phyloP scores from a whole-genome alignment of 2,329 filamentous ascomycete species.

The Fusarium tricinctum region DNA sequence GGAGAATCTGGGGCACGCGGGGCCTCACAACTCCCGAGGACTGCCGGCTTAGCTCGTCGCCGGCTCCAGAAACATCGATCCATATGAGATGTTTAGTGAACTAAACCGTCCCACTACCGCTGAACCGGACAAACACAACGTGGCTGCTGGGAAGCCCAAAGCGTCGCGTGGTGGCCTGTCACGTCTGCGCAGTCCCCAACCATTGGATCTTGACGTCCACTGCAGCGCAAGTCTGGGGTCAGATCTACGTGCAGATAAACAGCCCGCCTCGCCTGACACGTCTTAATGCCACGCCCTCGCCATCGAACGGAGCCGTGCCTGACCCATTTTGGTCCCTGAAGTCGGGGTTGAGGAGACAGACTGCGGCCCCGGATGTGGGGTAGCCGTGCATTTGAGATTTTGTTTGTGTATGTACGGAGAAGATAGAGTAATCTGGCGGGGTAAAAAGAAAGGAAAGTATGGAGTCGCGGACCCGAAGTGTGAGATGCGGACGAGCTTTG shows the following conservation, averaged over 20 bases:
- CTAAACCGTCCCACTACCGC: conserved; percentile 1
- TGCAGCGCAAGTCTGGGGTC: conserved; percentile 34
- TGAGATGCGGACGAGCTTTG: conserved; percentile 14
- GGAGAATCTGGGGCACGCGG: conserved; percentile 31
- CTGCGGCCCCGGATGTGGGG: conserved; percentile 44
- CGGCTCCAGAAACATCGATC: conserved; percentile 11
- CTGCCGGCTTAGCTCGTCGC: conserved; percentile 18
- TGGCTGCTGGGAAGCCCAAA: conserved; percentile 17
- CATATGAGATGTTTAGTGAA: conserved; percentile 9
- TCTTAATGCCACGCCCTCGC: conserved; percentile 33
- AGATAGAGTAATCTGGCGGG: conserved; percentile 36
- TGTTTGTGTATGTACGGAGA: conserved; percentile 18
- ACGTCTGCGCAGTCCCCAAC: conserved; percentile 19
- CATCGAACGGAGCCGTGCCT: conserved; percentile 31
- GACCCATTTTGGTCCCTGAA: conserved; percentile 29
- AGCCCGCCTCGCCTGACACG: conserved; percentile 8
- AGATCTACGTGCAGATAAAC: conserved; percentile 38
- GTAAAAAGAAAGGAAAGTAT: conserved; percentile 40
- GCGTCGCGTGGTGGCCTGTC: conserved; percentile 11
- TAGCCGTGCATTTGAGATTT: conserved; percentile 18
- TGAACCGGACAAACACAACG: conserved; percentile 14
- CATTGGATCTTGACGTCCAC: conserved; percentile 8
- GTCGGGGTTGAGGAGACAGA: conserved; percentile 39
- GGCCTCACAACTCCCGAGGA: conserved; percentile 20
- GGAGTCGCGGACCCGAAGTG: conserved; percentile 37